Conservation (phyloP, 495 filamentous ascomycete species). For the Cercophora samala region DNA sequence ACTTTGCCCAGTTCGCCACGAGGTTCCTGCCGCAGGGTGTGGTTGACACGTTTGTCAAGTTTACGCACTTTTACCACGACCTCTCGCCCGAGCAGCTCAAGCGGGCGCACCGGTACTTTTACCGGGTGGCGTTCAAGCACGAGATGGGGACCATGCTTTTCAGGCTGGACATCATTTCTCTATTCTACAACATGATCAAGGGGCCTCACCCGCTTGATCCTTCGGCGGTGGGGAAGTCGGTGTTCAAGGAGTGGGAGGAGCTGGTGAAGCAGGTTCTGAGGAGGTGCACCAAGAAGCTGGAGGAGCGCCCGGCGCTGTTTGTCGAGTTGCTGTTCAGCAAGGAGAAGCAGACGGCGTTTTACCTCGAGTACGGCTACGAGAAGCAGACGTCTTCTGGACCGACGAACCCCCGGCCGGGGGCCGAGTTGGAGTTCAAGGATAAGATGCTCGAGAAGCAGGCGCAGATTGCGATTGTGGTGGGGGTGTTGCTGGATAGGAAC, state of each 20-base stretch:
- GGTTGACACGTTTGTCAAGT: slow-evolving; percentile 82
- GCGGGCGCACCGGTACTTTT: slow-evolving; percentile 91
- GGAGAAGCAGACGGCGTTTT: slow-evolving; percentile 75
- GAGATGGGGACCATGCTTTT: slow-evolving; percentile 85
- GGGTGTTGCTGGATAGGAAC: slow-evolving; percentile 71
- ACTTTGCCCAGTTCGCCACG: slow-evolving; percentile 77
- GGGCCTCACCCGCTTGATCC: slow-evolving; percentile 76
- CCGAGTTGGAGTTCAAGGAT: slow-evolving; percentile 77
- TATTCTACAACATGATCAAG: slow-evolving; percentile 90
- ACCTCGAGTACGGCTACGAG: slow-evolving; percentile 86
- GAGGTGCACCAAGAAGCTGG: slow-evolving; percentile 71
- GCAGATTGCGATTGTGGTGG: slow-evolving; percentile 74
- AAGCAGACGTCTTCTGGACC: slow-evolving; percentile 56
- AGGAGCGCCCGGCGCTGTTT: slow-evolving; percentile 76
- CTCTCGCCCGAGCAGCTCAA: slow-evolving; percentile 81
- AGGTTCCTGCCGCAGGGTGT: slow-evolving; percentile 81
- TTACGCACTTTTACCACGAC: slow-evolving; percentile 77
- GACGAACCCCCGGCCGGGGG: slow-evolving; percentile 53
- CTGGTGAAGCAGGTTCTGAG: slow-evolving; percentile 76
- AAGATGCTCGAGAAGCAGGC: slow-evolving; percentile 55
- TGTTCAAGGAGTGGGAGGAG: slow-evolving; percentile 89
- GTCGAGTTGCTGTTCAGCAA: slow-evolving; percentile 95
- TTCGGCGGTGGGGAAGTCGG: slow-evolving; percentile 36
- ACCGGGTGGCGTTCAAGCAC: slow-evolving; percentile 90
- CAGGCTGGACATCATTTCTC: slow-evolving; percentile 81